A percentile compares a stretch with the other conserved stretches of the same genome.
Conservation (phyloP, 163 green algal species). For the Prototheca wickerhamii region DNA sequence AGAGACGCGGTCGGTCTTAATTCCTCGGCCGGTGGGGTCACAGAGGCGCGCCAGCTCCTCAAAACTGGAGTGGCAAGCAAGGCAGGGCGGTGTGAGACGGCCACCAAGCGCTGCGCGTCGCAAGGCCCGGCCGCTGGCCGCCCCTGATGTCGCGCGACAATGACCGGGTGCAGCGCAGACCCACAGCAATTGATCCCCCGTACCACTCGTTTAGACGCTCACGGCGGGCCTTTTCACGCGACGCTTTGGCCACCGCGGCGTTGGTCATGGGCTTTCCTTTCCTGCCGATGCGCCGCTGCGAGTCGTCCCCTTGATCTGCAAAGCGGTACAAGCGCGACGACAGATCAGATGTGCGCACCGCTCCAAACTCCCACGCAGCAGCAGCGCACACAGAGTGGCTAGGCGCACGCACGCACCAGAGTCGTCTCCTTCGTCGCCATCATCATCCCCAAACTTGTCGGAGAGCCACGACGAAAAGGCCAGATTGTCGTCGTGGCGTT, state of each 20-base stretch:
- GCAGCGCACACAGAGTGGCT: background rate
- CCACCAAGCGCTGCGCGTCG: background rate
- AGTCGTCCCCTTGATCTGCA: background rate
- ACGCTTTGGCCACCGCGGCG: slow-evolving; percentile 33
- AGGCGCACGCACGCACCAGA: slow-evolving; percentile 2
- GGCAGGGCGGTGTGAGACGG: too few species aligned
- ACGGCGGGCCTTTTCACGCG: slow-evolving; percentile 32
- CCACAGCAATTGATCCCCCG: too few species aligned
- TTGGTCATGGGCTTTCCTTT: slow-evolving; percentile 11
- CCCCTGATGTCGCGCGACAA: background rate
- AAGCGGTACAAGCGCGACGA: background rate
- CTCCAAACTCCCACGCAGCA: background rate
- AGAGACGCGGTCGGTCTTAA: slow-evolving; percentile 41
- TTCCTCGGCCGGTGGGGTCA: slow-evolving; percentile 31
- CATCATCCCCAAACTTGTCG: slow-evolving; percentile 1
- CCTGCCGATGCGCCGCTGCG: slow-evolving; percentile 7
- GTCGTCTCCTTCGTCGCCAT: slow-evolving; percentile 2
- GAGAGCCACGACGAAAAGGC: background rate
- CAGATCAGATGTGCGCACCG: too few species aligned
- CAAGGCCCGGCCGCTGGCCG: background rate
- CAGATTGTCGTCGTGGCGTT: background rate
- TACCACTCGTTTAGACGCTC: slow-evolving; percentile 47
- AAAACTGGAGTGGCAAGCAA: slow-evolving; percentile 23
- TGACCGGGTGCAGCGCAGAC: slow-evolving; percentile 1
- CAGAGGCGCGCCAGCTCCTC: slow-evolving; percentile 41